phyloP scores from a whole-genome alignment of 129 eudicot genomes.

The Lactuca sativa region DNA sequence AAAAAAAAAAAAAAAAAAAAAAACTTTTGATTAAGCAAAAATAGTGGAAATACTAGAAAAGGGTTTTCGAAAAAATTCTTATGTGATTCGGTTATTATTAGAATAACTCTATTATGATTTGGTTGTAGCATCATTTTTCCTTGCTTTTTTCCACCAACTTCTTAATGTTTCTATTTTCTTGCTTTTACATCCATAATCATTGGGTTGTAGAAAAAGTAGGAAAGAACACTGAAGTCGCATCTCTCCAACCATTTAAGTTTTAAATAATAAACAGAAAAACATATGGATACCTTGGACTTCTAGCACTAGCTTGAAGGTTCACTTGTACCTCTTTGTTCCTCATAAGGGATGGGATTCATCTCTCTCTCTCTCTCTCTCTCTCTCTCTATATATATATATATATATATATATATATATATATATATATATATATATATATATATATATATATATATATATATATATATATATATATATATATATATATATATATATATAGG shows the following conservation, averaged over 20 bases:
- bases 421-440: too few relatives aligned
- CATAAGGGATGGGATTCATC: conserved; percentile 22
- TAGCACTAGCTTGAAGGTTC: conserved; percentile 31
- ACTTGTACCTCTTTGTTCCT: conserved; percentile 33
- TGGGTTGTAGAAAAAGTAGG: conserved; percentile 21
- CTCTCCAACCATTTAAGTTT: conserved; percentile 29
- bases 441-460: too few relatives aligned
- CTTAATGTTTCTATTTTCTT: conserved; percentile 29
- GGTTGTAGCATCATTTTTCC: conserved; percentile 2
- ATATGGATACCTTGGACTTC: conserved; percentile 44
- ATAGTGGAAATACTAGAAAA: neutral
- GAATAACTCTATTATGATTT: neutral
- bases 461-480: too few relatives aligned
- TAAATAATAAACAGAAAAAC: conserved; percentile 10
- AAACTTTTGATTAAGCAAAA: neutral
- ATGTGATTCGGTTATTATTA: conserved; percentile 15
- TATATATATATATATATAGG: too few relatives aligned
- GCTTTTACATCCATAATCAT: conserved; percentile 34
- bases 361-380: conserved; percentile 21
- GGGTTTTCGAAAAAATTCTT: conserved; percentile 13
- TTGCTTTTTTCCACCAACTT: conserved; percentile 27
- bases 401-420: too few relatives aligned
- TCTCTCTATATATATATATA: too few relatives aligned
- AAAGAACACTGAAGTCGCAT: conserved; percentile 5
- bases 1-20: too few relatives aligned